These are phyloP conservation scores for Aethionema arabicum DNA, from an alignment of 345 rosid species.

Conservation along the genomic window DNA sequence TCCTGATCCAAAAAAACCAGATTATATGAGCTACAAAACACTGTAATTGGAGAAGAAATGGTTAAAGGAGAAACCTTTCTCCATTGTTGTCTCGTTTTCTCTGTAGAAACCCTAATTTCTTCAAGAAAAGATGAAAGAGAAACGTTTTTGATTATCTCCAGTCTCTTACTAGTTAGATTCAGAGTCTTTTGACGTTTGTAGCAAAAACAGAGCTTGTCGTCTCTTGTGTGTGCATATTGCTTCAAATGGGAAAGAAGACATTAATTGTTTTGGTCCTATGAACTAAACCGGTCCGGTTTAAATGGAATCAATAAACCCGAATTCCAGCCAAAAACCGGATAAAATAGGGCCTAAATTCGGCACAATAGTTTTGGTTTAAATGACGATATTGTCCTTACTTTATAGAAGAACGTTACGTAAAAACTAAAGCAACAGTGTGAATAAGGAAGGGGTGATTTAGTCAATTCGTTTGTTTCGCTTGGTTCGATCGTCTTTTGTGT, in stretches of 20 bases:
- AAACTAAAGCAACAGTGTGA: neutral
- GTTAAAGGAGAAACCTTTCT: conserved; percentile 25
- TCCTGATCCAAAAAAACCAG: neutral
- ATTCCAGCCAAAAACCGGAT: no score
- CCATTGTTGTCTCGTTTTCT: conserved; percentile 15
- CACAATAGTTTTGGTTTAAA: neutral
- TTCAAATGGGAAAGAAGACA: conserved; percentile 17
- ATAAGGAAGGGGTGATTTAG: neutral
- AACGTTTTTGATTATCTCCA: neutral
- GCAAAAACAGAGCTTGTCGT: conserved; percentile 28
- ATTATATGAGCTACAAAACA: neutral
- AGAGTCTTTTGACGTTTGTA: conserved; percentile 15
- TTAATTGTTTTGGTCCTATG: neutral
- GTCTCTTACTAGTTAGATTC: neutral
- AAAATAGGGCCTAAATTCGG: neutral
- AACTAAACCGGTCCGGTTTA: neutral
- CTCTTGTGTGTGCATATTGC: conserved; percentile 11
- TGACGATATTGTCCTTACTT: neutral
- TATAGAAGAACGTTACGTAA: conserved; percentile 7
- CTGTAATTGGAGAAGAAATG: conserved; percentile 3
- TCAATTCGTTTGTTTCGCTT: neutral
- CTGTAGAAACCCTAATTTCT: neutral
- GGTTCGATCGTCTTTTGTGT: conserved; percentile 21
- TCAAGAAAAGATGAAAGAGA: neutral
- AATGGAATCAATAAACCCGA: neutral